Evolutionary conservation across 2,329 filamentous ascomycete genomes (phyloP).

Genomic region (Aspergillus latus): DNA sequence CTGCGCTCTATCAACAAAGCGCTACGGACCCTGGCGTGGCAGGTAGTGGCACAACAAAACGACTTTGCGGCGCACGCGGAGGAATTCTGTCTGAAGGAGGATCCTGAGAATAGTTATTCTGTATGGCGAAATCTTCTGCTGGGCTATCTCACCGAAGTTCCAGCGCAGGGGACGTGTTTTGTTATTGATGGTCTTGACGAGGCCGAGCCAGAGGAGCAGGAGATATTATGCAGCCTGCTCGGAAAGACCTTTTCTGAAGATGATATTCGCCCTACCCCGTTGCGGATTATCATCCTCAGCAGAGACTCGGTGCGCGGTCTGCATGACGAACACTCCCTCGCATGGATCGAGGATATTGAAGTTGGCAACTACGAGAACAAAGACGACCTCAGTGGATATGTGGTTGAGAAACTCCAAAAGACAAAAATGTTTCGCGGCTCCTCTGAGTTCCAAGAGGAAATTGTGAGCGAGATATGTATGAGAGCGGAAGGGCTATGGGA

Average conservation of each 20-base stretch:
- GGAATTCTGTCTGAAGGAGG: slow-evolving; percentile 6
- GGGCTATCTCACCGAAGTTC: neutral
- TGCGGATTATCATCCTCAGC: slow-evolving; percentile 13
- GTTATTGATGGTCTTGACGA: slow-evolving; percentile 2
- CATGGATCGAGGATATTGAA: slow-evolving; percentile 16
- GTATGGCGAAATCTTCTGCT: slow-evolving; percentile 7
- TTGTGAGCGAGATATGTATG: slow-evolving; percentile 6
- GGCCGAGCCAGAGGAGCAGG: neutral
- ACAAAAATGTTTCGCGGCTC: slow-evolving; percentile 12
- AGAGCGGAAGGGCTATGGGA: slow-evolving; percentile 19
- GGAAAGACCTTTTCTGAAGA: neutral
- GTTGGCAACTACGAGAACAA: slow-evolving; percentile 16
- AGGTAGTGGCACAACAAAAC: slow-evolving; percentile 3
- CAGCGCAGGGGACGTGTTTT: neutral
- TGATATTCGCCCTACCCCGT: neutral
- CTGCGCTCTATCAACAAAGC: slow-evolving; percentile 18
- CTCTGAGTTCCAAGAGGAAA: slow-evolving; percentile 13
- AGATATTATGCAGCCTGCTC: slow-evolving; percentile 4
- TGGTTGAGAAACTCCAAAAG: slow-evolving; percentile 16
- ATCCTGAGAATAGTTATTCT: neutral
- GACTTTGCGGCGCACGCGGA: slow-evolving; percentile 8
- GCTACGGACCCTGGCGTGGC: slow-evolving; percentile 17
- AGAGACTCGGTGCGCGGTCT: slow-evolving; percentile 12
- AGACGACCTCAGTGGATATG: slow-evolving; percentile 17
- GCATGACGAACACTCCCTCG: slow-evolving; percentile 14